Base-by-base conservation (phyloP, 2,329 filamentous ascomycete species). In the Blastomyces emzantsi region DNA sequence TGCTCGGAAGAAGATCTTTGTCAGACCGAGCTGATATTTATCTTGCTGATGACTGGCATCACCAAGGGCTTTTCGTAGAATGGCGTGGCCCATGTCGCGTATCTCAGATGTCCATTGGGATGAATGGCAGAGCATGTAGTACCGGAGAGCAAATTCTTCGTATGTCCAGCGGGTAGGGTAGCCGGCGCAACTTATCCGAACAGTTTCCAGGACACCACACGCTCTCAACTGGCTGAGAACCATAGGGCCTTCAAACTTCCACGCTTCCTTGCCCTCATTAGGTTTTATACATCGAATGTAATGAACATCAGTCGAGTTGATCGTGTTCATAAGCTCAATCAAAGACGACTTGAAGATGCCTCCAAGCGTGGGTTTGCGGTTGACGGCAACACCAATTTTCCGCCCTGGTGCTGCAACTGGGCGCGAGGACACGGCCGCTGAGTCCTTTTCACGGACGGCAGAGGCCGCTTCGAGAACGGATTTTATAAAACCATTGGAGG, bases 201-300 rank as follows among this genome's bases (percentile, higher is more conserved):
- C 94, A 3, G 94, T 99, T 79, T 99, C 94, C 64, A 99, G 85
- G 47, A 99, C 95, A 92, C 94, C 94, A 79, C 94, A 99, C 78
- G 94, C 94, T 77, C 95, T 88, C 71, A 99, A 82, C 77, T 99
- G 94, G 77, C 91, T 96, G 66, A 99, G 84, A 69, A 99, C 94
- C 94, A 99, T 99, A 2, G 95, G 94, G 0, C 94, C 94, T 74
- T 99, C 94, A 66, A 97, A 99, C 71, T 95, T 93, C 94, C 94
- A 99, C 0, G 94, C 86, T 72, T 90, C 90, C 78, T 99, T 99
- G 60, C 87, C 90, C 78, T 99, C 94, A 74, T 99, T 99, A 41
- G 94, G 94, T 79, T 99, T 99, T 79, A 99, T 97, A 76, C 94
- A 99, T 70, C 94, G 88, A 73, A 99, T 99, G 77, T 99, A 99